Evolutionary conservation across 2,329 filamentous ascomycete genomes (phyloP).

Genomic region (Calycina marina): DNA sequence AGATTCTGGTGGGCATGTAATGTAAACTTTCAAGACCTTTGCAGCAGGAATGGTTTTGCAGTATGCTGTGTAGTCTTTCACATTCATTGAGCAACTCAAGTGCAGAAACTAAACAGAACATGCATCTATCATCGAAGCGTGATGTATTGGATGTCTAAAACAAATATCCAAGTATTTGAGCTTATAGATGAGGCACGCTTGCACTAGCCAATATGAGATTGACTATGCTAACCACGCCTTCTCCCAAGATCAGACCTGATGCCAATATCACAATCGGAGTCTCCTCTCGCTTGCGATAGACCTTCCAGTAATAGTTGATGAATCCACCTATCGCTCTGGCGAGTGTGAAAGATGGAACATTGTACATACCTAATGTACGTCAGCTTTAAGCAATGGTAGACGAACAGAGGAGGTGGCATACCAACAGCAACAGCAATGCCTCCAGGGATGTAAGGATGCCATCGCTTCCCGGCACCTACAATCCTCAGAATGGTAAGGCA

Average conservation of each 20-base stretch:
- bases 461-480: slow-evolving; percentile 34
- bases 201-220: slow-evolving; percentile 73
- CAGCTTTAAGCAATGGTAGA: slow-evolving; percentile 1
- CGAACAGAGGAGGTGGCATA: slow-evolving; percentile 26
- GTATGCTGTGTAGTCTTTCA: too few species aligned
- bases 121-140: too few species aligned
- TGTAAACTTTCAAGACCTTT: too few species aligned
- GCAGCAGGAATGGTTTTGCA: too few species aligned
- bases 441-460: slow-evolving; percentile 69
- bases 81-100: too few species aligned
- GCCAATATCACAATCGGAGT: slow-evolving; percentile 84
- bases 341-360: slow-evolving; percentile 88
- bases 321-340: slow-evolving; percentile 72
- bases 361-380: slow-evolving; percentile 65
- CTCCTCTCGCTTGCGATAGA: slow-evolving; percentile 36
- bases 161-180: too few species aligned
- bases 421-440: slow-evolving; percentile 92
- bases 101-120: too few species aligned
- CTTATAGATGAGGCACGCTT: slow-evolving; percentile 54
- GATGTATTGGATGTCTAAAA: too few species aligned
- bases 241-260: slow-evolving; percentile 77
- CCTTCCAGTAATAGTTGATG: slow-evolving; percentile 64
- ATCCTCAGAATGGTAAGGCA: slow-evolving; percentile 56
- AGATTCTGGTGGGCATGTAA: too few species aligned
- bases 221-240: slow-evolving; percentile 82